phyloP scores from a whole-genome alignment of 208 protist genomes.

The Crithidia thermophila region DNA sequence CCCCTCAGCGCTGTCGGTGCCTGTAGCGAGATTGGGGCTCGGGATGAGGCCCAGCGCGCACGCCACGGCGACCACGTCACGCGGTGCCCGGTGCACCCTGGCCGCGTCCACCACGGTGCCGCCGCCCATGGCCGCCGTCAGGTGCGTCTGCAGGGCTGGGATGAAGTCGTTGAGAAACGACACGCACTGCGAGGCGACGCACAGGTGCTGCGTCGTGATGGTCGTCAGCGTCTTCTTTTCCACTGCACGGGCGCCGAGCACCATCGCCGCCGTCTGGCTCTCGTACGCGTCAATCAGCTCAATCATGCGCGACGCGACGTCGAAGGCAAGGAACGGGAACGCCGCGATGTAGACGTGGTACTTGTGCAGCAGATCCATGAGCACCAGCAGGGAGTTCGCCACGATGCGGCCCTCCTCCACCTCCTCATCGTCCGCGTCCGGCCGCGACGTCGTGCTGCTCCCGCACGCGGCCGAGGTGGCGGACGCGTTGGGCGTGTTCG shows the following conservation, averaged over 20 bases:
- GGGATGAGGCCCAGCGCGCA: constrained; percentile 25
- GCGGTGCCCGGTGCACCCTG: background rate
- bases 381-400: constrained; percentile 67
- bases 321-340: constrained; percentile 87
- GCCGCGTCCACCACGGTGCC: constrained; percentile 1
- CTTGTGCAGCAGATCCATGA: constrained; percentile 75
- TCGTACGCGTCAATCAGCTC: constrained; percentile 88
- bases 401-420: constrained; percentile 68
- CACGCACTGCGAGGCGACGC: constrained; percentile 85
- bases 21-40: background rate
- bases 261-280: constrained; percentile 58
- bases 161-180: constrained; percentile 73
- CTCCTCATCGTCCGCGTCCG: constrained; percentile 19
- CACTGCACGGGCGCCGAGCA: constrained; percentile 84
- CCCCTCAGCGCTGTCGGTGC: background rate
- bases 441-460: background rate
- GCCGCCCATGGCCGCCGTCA: constrained; percentile 9
- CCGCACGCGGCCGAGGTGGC: too few relatives aligned
- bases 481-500: background rate
- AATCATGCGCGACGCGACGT: constrained; percentile 69
- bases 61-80: constrained; percentile 24
- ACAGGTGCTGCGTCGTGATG: constrained; percentile 86
- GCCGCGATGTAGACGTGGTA: constrained; percentile 73
- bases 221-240: constrained; percentile 72
- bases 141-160: constrained; percentile 51